phyloP scores from a whole-genome alignment of 2,329 filamentous ascomycete species.

The Magnaporthiopsis incrustans region DNA sequence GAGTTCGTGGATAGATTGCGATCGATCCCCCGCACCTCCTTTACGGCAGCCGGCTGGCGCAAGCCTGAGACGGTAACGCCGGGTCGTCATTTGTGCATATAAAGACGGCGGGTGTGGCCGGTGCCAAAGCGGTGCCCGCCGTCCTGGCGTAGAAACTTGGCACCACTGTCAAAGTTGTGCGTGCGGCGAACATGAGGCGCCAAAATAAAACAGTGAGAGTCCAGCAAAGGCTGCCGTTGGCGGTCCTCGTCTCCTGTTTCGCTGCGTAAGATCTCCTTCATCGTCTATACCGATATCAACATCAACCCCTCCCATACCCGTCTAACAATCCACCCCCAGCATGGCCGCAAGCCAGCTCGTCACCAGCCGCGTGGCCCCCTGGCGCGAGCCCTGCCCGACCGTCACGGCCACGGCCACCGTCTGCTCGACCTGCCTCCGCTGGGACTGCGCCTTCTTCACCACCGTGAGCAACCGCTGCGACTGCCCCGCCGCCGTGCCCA shows the following conservation, averaged over 20 bases:
- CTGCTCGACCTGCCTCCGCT: constrained; percentile 6
- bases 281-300: background rate
- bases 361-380: background rate
- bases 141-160: too few relatives aligned
- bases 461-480: constrained; percentile 9
- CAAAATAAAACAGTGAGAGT: background rate
- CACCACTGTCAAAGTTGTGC: background rate
- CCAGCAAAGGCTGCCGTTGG: background rate
- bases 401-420: constrained; percentile 9
- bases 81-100: background rate
- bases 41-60: background rate
- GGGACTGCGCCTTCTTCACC: constrained; percentile 4
- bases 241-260: background rate
- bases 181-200: too few relatives aligned
- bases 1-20: background rate
- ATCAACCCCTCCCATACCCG: too few relatives aligned
- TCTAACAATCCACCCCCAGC: background rate
- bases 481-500: constrained; percentile 9
- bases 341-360: background rate
- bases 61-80: too few relatives aligned
- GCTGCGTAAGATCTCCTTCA: background rate
- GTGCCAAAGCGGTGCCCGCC: background rate
- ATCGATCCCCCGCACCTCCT: background rate
- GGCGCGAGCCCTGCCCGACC: constrained; percentile 8
- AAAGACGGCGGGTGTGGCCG: background rate